Evolutionary conservation across 345 rosid species (phyloP).

Genomic region (Geranium brycei): DNA sequence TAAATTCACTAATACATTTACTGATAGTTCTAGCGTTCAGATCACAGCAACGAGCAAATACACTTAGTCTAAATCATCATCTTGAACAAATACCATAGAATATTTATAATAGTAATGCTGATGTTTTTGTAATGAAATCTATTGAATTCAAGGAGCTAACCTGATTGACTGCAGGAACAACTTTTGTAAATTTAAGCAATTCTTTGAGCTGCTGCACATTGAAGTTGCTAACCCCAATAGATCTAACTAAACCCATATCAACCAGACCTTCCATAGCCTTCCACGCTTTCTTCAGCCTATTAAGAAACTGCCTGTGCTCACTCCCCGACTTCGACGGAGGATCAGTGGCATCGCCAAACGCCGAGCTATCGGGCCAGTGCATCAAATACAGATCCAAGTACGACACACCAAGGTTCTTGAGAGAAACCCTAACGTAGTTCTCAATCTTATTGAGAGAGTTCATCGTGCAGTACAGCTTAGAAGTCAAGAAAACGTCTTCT

Average conservation of each 20-base stretch:
- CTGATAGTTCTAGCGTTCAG: no score
- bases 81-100: no score
- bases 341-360: conserved; percentile 54
- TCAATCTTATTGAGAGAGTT: conserved; percentile 54
- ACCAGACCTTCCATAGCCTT: conserved; percentile 48
- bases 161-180: conserved; percentile 55
- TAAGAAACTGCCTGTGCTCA: conserved; percentile 43
- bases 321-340: conserved; percentile 46
- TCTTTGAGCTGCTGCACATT: conserved; percentile 8
- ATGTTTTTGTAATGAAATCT: no score
- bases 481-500: conserved; percentile 47
- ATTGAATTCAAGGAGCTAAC: conserved; percentile 11
- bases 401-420: conserved; percentile 45
- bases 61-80: no score
- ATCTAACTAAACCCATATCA: conserved; percentile 38
- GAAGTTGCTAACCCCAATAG: conserved; percentile 53
- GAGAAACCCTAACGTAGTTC: conserved; percentile 46
- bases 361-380: conserved; percentile 55
- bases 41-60: no score
- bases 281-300: conserved; percentile 50
- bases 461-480: conserved; percentile 50
- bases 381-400: conserved; percentile 54
- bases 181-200: conserved; percentile 39
- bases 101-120: no score
- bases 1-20: no score